These are phyloP conservation scores for Colletotrichum chlorophyti DNA, from an alignment of 2,329 filamentous ascomycete species.

Conservation along the genomic window DNA sequence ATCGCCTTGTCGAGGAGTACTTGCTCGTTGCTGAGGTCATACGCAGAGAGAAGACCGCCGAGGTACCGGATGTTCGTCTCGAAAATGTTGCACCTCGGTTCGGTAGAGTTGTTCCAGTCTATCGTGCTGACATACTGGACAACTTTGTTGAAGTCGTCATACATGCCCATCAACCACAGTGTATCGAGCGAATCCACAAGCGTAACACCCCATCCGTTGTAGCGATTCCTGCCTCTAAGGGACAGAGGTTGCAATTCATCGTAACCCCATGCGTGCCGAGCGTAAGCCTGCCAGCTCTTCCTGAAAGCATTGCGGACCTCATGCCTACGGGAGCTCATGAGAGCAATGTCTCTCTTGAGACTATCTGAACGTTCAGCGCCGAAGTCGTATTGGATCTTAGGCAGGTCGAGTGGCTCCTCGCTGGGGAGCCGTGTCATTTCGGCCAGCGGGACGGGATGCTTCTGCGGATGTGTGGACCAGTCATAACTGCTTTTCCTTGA, in stretches of 20 bases:
- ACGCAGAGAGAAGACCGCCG: slow-evolving; percentile 72
- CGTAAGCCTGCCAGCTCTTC: slow-evolving; percentile 51
- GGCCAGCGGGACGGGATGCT: slow-evolving; percentile 24
- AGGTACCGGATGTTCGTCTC: slow-evolving; percentile 77
- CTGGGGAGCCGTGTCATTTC: slow-evolving; percentile 29
- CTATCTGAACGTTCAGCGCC: slow-evolving; percentile 12
- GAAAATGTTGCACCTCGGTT: slow-evolving; percentile 65
- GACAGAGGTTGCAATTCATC: slow-evolving; percentile 53
- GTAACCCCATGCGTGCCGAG: slow-evolving; percentile 50
- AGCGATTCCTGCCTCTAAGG: slow-evolving; percentile 46
- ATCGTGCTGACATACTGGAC: slow-evolving; percentile 51
- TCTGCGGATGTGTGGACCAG: slow-evolving; percentile 30
- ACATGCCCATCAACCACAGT: slow-evolving; percentile 61
- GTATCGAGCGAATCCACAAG: slow-evolving; percentile 56
- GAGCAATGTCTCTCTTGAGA: slow-evolving; percentile 35
- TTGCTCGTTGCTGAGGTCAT: slow-evolving; percentile 66
- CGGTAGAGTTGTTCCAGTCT: slow-evolving; percentile 57
- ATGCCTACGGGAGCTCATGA: slow-evolving; percentile 44
- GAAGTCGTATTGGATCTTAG: slow-evolving; percentile 26
- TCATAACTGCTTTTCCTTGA: slow-evolving; percentile 31
- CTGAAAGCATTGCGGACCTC: slow-evolving; percentile 42
- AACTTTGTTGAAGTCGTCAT: slow-evolving; percentile 55
- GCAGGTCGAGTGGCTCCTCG: slow-evolving; percentile 10
- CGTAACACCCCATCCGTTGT: slow-evolving; percentile 55
- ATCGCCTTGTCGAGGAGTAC: slow-evolving; percentile 66